Evolutionary conservation across 805 yeast genomes (phyloP), one percentile per base, ranked within the genome.

Genomic region (Zygoascus tannicola): DNA sequence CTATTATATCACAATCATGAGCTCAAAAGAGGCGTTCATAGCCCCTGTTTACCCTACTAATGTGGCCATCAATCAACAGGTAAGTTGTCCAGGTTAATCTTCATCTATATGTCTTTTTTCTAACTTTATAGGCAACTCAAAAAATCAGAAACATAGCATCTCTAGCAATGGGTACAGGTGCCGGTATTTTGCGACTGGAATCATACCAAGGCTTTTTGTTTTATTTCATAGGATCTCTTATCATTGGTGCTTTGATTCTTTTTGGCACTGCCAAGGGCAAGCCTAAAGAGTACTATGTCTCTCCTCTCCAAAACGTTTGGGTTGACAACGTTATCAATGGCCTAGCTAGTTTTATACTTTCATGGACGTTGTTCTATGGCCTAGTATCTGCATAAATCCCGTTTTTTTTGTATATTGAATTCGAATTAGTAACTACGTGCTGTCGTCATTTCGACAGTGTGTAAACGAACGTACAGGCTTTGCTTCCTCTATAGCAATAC

Each of bases 401-500:
- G 4, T 26, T 20, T 10, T 22, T 33, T 20, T 8, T 32, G 15
- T n/a, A 3, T 4, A 21, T 22, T 15, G 30, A 14, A 37, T 21
- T 3, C 10, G 14, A n/a, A 22, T 36, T n/a, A n/a, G 16, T 12
- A 14, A 38, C 22, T 23, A 19, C 14, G 35, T 19, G 38, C 20
- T 36, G n/a, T n/a, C n/a, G n/a, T 32, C 43, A 42, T 20, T 35
- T 30, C 22, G 41, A 42, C 43, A 41, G 23, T 32, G 49, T 35
- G 34, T 40, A 54, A 44, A 64, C 5, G 60, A 60, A 15, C 75
- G 64, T 15, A 80, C 79, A 3, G 85, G 81, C 42, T 80, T 67
- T 4, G 57, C 56, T 50, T 78, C 82, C 54, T 56, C 85, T 49
- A 80, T 66, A 51, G 75, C 78, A 10, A 84, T 73, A 59, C 83